Conservation (phyloP, 192 early-diverging fungal genomes). For the Coemansia sp. region DNA sequence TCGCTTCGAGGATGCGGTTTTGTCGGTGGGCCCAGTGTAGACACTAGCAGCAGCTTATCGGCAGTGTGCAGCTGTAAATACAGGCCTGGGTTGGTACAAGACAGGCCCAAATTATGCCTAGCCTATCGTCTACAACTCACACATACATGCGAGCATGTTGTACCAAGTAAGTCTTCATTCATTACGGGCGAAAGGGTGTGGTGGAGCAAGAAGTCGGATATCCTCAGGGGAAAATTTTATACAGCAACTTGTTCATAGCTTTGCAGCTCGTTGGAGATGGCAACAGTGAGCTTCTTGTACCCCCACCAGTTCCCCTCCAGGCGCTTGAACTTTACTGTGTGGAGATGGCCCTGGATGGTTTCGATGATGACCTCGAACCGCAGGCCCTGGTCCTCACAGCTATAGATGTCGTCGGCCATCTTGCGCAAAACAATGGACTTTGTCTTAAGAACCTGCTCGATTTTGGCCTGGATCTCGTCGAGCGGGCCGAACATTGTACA, state of each 20-base stretch:
- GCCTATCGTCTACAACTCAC: too few relatives aligned
- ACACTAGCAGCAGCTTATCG: too few relatives aligned
- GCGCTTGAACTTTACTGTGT: slow-evolving; percentile 39
- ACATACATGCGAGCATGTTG: too few relatives aligned
- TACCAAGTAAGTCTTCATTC: too few relatives aligned
- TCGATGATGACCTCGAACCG: slow-evolving; percentile 38
- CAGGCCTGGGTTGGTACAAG: too few relatives aligned
- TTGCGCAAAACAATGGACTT: slow-evolving; percentile 22
- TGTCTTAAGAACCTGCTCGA: slow-evolving; percentile 32
- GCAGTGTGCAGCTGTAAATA: too few relatives aligned
- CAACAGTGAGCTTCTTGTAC: slow-evolving; percentile 37
- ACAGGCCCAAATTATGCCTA: too few relatives aligned
- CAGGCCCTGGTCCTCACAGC: slow-evolving; percentile 30
- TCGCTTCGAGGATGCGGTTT: too few relatives aligned
- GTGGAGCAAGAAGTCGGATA: too few relatives aligned
- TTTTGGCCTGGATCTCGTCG: slow-evolving; percentile 23
- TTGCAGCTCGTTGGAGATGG: slow-evolving; percentile 34
- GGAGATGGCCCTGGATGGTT: slow-evolving; percentile 32
- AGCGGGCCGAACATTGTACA: slow-evolving; percentile 42
- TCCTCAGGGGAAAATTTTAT: too few relatives aligned
- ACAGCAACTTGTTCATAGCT: slow-evolving; percentile 5
- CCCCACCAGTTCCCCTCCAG: slow-evolving; percentile 37
- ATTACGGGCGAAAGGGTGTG: too few relatives aligned
- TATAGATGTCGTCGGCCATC: slow-evolving; percentile 24
- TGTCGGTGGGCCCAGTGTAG: too few relatives aligned